Conservation (phyloP, 257 asterid genomes). For the Nicotiana noctiflora region DNA sequence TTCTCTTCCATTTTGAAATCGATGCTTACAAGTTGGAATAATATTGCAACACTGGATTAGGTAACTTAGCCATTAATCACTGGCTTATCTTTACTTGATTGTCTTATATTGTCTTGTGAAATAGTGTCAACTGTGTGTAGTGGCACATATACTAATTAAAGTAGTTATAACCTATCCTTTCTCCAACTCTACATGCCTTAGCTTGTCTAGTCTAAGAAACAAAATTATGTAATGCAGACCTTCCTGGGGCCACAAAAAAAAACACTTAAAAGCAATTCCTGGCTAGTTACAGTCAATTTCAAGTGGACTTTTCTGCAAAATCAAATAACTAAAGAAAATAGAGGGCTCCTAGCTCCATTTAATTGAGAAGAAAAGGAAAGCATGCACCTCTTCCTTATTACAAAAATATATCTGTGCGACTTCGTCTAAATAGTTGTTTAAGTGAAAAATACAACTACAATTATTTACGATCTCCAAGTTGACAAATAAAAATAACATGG, state of each 20-base stretch:
- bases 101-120: background rate
- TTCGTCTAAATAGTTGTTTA: too few relatives aligned
- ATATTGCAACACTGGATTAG: background rate
- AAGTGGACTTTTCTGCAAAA: background rate
- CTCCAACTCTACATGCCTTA: background rate
- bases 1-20: background rate
- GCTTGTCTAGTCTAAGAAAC: background rate
- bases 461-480: too few relatives aligned
- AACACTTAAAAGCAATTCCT: background rate
- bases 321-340: too few relatives aligned
- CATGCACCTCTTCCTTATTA: too few relatives aligned
- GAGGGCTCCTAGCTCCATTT: background rate
- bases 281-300: background rate
- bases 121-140: background rate
- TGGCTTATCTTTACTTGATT: background rate
- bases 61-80: background rate
- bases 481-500: too few relatives aligned
- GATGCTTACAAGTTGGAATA: background rate
- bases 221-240: too few relatives aligned
- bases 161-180: background rate
- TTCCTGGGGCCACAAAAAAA: too few relatives aligned
- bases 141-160: background rate
- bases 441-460: too few relatives aligned
- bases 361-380: too few relatives aligned
- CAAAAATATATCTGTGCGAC: too few relatives aligned